Base-by-base conservation (phyloP, 2,329 filamentous ascomycete genomes). In the Coniochaeta hoffmannii region DNA sequence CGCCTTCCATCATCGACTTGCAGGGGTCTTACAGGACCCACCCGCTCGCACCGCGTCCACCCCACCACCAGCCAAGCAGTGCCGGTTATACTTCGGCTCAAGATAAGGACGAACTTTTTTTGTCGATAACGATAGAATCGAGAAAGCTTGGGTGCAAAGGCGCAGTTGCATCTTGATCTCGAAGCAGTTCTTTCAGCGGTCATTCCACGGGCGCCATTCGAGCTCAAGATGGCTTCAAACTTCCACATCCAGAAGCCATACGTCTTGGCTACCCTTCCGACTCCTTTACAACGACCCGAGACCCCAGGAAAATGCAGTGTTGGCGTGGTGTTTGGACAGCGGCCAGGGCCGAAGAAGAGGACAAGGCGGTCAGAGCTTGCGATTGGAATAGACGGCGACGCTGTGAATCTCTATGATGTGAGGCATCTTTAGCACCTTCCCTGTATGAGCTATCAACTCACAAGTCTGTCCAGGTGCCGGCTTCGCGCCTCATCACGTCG, bases 171-270 rank as follows among this genome's bases (percentile, higher is more conserved):
- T 55, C 60, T 59, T 60, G 38, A 26, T 19, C 3, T 44, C 22
- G 38, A 8, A 26, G 19, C 24, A 26, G 15, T 26, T 28, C 22
- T 28, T n/a, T 46, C 57, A 3, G 49, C 49, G 32, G n/a, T 28
- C 19, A 34, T 17, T 34, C 28, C 22, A 24, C 19, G 26, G 15
- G 12, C 26, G 32, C 31, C 38, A 15, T 17, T 28, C 32, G 50
- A 41, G 50, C 28, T 26, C 61, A 63, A 34, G 36, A 85, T 85
- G 81, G 75, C 80, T 61, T 78, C 79, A 46, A 79, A 80, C 60
- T 82, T 85, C 63, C 79, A 80, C 59, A 78, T 87, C 55, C 81
- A 86, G 66, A 78, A 78, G 70, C 83, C 84, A n/a, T 85, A 82
- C 64, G 77, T 85, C 57, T 72, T 87, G 59, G 80, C 82, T 32